Base-by-base conservation (phyloP, 2,329 filamentous ascomycete species). In the Cladosporium sp. region DNA sequence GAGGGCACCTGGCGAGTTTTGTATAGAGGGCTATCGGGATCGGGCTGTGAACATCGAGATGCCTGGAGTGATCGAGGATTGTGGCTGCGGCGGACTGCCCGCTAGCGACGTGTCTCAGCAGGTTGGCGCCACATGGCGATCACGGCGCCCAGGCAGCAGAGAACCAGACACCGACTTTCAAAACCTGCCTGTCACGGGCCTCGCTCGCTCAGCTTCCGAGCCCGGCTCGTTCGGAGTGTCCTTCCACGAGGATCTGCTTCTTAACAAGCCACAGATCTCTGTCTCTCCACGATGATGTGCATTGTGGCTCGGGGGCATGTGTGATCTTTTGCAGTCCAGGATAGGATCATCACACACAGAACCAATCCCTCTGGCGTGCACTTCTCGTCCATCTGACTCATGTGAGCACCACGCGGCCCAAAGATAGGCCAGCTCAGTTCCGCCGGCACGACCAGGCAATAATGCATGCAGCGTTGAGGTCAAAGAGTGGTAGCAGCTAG, bases 171-270 rank as follows among this genome's bases (percentile, higher is more conserved):
- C 28, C 31, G 55, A 57, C 55, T 21, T 18, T 23, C 55, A 57
- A 57, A 57, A 57, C 55, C 55, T 57, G 55, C 55, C 52, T 57
- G 31, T 57, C 31, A 57, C 49, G 23, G 28, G 49, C 49, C 49
- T 29, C 49, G 26, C 49, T 29, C 49, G 26, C 28, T 29, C 23
- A 44, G 37, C 37, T 44, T 44, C 18, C 37, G 37, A 44, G 18
- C 37, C 35, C 18, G 35, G 35, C 46, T 50, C 46, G 46, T 26
- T 12, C 26, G 46, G 35, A 40, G 37, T 16, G 10, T 44, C 16
- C 6, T 44, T 44, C 37, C 40, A 46, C 26, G 28, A 55, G 18
- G 28, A 33, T 55, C 52, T 57, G 31, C 21, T 33, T 5, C 2
- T 18, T 10, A 7, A 56, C 53, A 16, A 35, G 29, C 29, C 18